These are phyloP conservation scores for Albophoma yamanashiensis DNA, from an alignment of 2,329 filamentous ascomycete genomes.

Conservation along the genomic window DNA sequence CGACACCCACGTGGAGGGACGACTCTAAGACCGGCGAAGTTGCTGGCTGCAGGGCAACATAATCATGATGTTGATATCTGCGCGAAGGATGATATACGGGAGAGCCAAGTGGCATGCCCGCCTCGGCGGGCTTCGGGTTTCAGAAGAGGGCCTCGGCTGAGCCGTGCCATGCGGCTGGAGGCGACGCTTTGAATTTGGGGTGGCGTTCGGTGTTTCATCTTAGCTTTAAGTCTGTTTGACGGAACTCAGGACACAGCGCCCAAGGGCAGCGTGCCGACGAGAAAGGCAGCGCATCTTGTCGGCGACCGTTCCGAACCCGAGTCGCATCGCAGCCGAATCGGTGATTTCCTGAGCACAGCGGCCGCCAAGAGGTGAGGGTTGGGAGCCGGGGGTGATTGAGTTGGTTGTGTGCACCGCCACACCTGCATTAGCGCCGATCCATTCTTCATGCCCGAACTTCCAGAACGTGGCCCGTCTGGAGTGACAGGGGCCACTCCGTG, in stretches of 20 bases:
- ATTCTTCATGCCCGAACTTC: conserved; percentile 5
- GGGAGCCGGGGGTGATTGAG: conserved; percentile 7
- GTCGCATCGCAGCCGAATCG: neutral
- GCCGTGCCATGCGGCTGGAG: neutral
- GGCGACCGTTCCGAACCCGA: neutral
- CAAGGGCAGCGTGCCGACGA: neutral
- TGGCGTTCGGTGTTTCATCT: neutral
- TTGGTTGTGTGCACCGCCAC: conserved; percentile 20
- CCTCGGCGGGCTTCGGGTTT: neutral
- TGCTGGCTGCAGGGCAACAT: neutral
- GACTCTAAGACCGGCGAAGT: neutral
- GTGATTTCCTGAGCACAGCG: neutral
- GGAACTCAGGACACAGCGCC: neutral
- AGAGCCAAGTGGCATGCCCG: neutral
- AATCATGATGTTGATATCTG: neutral
- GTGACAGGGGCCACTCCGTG: neutral
- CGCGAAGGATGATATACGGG: neutral
- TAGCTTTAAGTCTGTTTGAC: neutral
- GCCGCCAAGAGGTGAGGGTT: neutral
- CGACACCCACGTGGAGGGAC: conserved; percentile 3
- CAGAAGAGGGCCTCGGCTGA: neutral
- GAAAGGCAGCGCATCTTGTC: neutral
- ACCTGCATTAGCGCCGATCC: conserved; percentile 27
- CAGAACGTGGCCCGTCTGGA: neutral
- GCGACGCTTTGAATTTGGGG: neutral